Base-by-base conservation (phyloP, 2,329 filamentous ascomycete genomes). In the Tetracladium maxilliforme region DNA sequence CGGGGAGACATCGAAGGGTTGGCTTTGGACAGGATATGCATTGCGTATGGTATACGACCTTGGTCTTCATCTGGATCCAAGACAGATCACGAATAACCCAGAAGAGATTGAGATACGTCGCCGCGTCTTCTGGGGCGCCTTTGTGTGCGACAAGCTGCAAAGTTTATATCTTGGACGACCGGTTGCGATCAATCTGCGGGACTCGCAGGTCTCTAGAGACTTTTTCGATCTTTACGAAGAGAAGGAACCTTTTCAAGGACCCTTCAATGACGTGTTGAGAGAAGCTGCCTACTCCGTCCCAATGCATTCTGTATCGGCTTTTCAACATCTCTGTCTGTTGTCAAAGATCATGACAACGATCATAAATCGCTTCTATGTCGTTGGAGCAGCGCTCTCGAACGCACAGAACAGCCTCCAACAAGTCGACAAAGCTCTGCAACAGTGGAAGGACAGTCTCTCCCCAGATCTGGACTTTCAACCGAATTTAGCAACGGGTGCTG, bases 41-140 rank as follows among this genome's bases (percentile, higher is more conserved):
- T 35, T 51, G 19, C 42, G 52, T 2, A 54, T 58, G 51, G 40
- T 53, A 6, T 49, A 48, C 27, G 51, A 55, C 22, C 38, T 55
- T 4, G 49, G 50, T 5, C 36, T 52, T 7, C 49, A 56, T 30
- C 35, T 56, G 4, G 48, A 52, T 27, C 33, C 32, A 25, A 40
- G 43, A 22, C 31, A 40, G n/a, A 42, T 35, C 6, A 26, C 19
- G n/a, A 24, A 30, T n/a, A 34, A 31, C 14, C 20, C 36, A 2
- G 24, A 39, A 23, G 41, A 46, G 8, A 25, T 47, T 4, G 46
- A 50, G 29, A 41, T 45, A 7, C 25, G 41, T 8, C 32, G 44
- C 7, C 34, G 46, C 14, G 36, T 50, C 6, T 50, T 47, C 22
- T 49, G 45, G 46, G 40, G 40, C 5, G 44, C 45, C 12, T 49